Conservation (phyloP, 2,329 filamentous ascomycete species). For the Exserohilum rostratum region DNA sequence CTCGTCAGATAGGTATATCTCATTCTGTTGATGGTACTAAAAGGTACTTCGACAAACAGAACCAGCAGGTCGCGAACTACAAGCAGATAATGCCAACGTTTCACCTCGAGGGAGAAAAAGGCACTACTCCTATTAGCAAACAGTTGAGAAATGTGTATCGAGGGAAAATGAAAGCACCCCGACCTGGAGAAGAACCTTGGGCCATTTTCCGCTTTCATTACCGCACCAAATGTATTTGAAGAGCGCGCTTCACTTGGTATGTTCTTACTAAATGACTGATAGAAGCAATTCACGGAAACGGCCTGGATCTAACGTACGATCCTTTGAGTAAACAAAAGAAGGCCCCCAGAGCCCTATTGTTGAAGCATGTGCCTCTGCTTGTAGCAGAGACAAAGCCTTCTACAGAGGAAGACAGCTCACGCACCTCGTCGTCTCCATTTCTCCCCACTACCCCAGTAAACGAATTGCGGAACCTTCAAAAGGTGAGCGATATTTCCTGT, state of each 20-base stretch:
- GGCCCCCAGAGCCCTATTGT: slow-evolving; percentile 15
- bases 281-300: slow-evolving; percentile 24
- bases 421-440: slow-evolving; percentile 17
- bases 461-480: not conserved
- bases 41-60: slow-evolving; percentile 17
- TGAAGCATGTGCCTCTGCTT: slow-evolving; percentile 26
- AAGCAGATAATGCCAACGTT: slow-evolving; percentile 27
- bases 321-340: slow-evolving; percentile 8
- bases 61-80: slow-evolving; percentile 11
- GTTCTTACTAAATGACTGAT: not conserved
- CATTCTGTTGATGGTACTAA: slow-evolving; percentile 14
- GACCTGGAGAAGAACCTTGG: slow-evolving; percentile 47
- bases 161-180: slow-evolving; percentile 17
- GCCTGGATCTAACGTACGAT: slow-evolving; percentile 17
- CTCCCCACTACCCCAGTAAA: slow-evolving; percentile 12
- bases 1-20: slow-evolving; percentile 26
- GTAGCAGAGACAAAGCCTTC: slow-evolving; percentile 6
- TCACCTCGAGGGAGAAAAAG: slow-evolving; percentile 29
- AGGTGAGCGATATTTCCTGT: slow-evolving; percentile 22
- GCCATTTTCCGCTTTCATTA: slow-evolving; percentile 52
- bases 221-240: slow-evolving; percentile 33
- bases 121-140: slow-evolving; percentile 17
- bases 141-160: not conserved
- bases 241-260: not conserved
- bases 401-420: slow-evolving; percentile 14